Conservation (phyloP, 805 yeast species). For the Wickerhamiella galacta region DNA sequence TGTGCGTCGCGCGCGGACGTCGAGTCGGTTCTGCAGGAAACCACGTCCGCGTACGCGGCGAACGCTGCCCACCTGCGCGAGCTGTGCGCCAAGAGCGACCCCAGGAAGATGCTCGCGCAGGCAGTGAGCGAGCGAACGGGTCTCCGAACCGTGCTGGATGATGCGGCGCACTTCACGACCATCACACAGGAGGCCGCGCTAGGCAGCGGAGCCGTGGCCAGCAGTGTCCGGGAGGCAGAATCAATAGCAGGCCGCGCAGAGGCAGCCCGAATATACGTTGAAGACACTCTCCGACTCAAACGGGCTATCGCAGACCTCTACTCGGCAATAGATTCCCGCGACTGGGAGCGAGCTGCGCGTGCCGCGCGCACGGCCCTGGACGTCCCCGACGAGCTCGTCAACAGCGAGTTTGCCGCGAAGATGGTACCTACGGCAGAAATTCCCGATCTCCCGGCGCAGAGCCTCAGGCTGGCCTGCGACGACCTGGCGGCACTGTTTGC, state of each 20-base stretch:
- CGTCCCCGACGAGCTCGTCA: constrained; percentile 37
- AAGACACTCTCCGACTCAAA: constrained; percentile 48
- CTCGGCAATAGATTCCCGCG: constrained; percentile 46
- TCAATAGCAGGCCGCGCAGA: constrained; percentile 50
- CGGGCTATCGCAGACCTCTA: constrained; percentile 46
- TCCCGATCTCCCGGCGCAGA: constrained; percentile 55
- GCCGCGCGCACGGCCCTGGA: constrained; percentile 38
- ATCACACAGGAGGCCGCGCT: constrained; percentile 44
- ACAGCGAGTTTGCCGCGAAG: constrained; percentile 55
- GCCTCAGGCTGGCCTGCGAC: constrained; percentile 41
- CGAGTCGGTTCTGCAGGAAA: background rate
- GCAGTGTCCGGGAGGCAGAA: constrained; percentile 50
- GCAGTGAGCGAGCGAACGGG: no score
- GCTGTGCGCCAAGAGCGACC: no score
- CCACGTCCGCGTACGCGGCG: no score
- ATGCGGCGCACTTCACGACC: no score
- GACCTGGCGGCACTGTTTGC: constrained; percentile 42
- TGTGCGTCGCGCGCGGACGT: background rate
- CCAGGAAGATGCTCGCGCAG: no score
- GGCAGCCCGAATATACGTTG: constrained; percentile 46
- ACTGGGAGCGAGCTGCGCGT: constrained; percentile 67
- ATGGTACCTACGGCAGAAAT: constrained; percentile 77
- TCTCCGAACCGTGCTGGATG: no score
- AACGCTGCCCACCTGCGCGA: no score
- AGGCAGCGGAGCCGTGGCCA: constrained; percentile 50